Base-by-base conservation (phyloP, 306 rosid genomes). In the Acacia crassicarpa region DNA sequence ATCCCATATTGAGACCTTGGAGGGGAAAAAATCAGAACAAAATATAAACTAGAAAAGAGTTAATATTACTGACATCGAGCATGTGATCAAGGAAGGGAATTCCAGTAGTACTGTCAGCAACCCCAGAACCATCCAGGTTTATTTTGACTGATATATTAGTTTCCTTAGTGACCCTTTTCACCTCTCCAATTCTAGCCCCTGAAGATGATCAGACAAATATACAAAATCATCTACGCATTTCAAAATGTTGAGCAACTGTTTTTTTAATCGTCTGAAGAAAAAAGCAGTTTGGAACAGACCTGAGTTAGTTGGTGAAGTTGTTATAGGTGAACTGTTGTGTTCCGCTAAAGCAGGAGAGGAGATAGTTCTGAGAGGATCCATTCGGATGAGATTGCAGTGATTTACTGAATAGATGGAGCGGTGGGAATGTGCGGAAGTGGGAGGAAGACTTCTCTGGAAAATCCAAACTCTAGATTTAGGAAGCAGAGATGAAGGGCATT, bases 1-100 rank as follows among this genome's bases (percentile, higher is more conserved):
- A 62, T 11, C 68, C 19, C 62, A 62, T 14, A 27, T 27, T 62
- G 19, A 17, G 27, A 19, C 27, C 68, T 20, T 62, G 27, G 48
- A 72, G n/a, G 30, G n/a, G n/a, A 27, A 45, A 54, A 43, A 45
- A 45, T 13, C 6, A 74, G 63, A 23, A 13, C 68, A 48, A 67
- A 32, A 67, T 16, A 66, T 58, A 51, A 48, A 72, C 33, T 16
- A 27, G 20, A 85, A 27, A 3, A 7, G 59, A 81, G 62, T 72
- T 49, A 70, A 80, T 66, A 81, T 27, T 53, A 87, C 94, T 89
- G 10, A 95, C 99, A 90, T 95, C 98, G 80, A 95, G 86, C 99
- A 95, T 93, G 79, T 95, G 99, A 85, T 95, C 96, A 79, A 95
- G 97, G 83, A 95, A 95, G 33, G 99, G 98, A 84, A 95, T 93